These are phyloP conservation scores for Mikania micrantha DNA, from an alignment of 129 eudicot species.

Conservation along the genomic window DNA sequence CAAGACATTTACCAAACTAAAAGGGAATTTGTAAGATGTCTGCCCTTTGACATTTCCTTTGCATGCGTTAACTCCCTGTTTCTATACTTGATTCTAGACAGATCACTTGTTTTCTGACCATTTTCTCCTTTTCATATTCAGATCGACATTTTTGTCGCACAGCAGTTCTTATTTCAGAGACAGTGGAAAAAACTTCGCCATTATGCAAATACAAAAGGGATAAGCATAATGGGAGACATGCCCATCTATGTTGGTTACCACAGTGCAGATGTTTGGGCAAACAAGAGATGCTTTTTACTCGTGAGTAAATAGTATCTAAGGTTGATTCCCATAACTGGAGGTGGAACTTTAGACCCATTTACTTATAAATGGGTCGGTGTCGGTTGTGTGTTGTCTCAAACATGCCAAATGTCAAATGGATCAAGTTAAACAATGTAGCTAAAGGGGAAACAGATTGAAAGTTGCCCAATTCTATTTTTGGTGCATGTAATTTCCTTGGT, in stretches of 20 bases:
- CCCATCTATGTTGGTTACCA: conserved; percentile 98
- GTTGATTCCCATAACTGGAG: background rate
- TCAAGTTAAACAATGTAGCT: background rate
- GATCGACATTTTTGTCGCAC: conserved; percentile 78
- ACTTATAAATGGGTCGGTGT: background rate
- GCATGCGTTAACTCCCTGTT: conserved; percentile 13
- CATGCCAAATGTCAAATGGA: background rate
- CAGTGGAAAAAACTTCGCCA: conserved; percentile 83
- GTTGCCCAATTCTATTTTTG: background rate
- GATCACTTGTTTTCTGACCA: conserved; percentile 9
- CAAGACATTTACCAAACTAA: conserved; percentile 66
- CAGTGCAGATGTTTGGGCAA: conserved; percentile 99
- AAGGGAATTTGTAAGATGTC: conserved; percentile 73
- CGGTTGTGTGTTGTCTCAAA: background rate
- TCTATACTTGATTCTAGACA: background rate
- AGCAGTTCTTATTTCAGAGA: conserved; percentile 87
- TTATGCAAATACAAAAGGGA: conserved; percentile 67
- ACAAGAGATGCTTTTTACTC: conserved; percentile 81
- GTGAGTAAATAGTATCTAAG: conserved; percentile 33
- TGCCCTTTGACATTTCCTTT: conserved; percentile 6
- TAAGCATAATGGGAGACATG: conserved; percentile 98
- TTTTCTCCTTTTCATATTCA: conserved; percentile 33
- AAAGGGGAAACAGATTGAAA: background rate
- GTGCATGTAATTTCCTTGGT: background rate
- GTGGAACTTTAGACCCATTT: background rate